Evolutionary conservation across 2,329 filamentous ascomycete genomes (phyloP).

Genomic region (Dryadomyces sulphureus): DNA sequence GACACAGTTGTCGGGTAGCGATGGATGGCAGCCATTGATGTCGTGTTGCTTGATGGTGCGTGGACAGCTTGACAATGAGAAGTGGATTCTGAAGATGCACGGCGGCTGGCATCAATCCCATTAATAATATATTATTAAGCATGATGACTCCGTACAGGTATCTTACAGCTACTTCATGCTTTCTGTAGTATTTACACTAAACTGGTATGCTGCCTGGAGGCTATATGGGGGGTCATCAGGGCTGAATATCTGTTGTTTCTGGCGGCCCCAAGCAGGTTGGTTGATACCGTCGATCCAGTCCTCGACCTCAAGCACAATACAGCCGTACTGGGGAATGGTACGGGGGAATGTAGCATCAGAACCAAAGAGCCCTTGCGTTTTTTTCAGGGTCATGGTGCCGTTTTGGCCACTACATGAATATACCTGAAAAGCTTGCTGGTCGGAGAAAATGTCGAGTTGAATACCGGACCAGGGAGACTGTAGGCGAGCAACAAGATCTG

Average conservation of each 20-base stretch:
- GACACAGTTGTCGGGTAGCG: conserved; percentile 15
- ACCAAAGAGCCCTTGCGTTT: conserved; percentile 49
- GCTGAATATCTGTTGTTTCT: conserved; percentile 41
- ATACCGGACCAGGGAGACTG: conserved; percentile 69
- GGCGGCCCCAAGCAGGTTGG: conserved; percentile 71
- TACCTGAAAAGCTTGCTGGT: conserved; percentile 79
- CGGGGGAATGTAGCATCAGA: conserved; percentile 35
- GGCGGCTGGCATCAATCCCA: too few species aligned
- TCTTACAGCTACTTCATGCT: too few species aligned
- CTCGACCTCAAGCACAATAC: conserved; percentile 80
- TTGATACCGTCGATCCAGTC: conserved; percentile 93
- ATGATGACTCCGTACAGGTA: too few species aligned
- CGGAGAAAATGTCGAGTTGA: conserved; percentile 62
- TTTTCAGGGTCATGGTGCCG: conserved; percentile 54
- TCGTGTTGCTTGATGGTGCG: not conserved
- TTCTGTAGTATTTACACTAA: conserved; percentile 30
- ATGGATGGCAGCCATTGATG: conserved; percentile 22
- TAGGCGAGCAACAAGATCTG: conserved; percentile 48
- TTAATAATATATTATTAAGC: too few species aligned
- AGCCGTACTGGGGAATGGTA: conserved; percentile 62
- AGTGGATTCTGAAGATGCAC: too few species aligned
- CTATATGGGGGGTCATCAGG: conserved; percentile 46
- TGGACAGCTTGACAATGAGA: too few species aligned
- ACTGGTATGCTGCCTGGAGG: conserved; percentile 46
- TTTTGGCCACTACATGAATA: conserved; percentile 72